Evolutionary conservation across 345 rosid genomes (phyloP).

Genomic region (Pistacia integerrima): DNA sequence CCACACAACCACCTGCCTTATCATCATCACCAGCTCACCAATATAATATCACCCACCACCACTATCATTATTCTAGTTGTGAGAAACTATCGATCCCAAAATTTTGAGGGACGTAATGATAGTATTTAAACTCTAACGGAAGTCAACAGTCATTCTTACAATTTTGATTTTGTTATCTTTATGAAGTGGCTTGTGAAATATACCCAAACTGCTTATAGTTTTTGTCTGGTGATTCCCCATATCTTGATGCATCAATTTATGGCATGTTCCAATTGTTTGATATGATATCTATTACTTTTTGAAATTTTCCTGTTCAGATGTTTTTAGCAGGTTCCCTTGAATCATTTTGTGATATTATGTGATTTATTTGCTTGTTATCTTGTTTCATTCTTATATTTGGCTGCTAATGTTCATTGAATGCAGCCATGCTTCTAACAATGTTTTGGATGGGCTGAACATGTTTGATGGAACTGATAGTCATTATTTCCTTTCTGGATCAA

Average conservation of each 20-base stretch:
- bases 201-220: not conserved
- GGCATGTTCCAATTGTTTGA: not conserved
- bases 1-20: too few relatives aligned
- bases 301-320: not conserved
- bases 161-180: not conserved
- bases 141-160: too few relatives aligned
- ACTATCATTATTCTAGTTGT: not conserved
- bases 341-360: not conserved
- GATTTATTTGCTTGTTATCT: not conserved
- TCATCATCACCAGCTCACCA: too few relatives aligned
- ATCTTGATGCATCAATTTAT: not conserved
- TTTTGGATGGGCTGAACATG: constrained; percentile 93
- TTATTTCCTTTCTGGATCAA: constrained; percentile 83
- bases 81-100: too few relatives aligned
- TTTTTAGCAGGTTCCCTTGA: not conserved
- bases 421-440: constrained; percentile 94
- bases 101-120: too few relatives aligned
- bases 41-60: too few relatives aligned
- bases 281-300: not conserved
- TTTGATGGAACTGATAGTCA: constrained; percentile 96
- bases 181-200: not conserved
- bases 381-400: constrained; percentile 14
- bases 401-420: constrained; percentile 17
- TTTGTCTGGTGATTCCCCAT: too few relatives aligned
- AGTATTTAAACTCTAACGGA: too few relatives aligned